Percentiles rank a stretch among this genome's conserved stretches.
These are phyloP conservation scores for Rheum nobile DNA, from an alignment of 148 eudicot species.

Conservation along the genomic window DNA sequence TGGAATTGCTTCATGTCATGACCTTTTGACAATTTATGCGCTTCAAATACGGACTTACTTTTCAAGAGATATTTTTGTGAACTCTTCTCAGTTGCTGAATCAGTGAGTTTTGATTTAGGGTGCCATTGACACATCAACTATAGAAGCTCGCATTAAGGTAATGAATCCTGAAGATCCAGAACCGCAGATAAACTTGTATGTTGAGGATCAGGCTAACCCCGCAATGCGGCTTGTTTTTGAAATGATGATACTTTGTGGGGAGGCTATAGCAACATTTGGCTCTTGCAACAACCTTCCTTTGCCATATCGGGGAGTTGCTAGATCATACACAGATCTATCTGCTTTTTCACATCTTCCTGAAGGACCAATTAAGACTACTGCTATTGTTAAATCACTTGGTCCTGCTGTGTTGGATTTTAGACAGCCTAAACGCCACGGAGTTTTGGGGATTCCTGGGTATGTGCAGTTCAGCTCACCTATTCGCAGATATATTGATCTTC, in stretches of 20 bases:
- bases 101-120: slow-evolving; percentile 33
- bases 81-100: neutral
- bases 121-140: slow-evolving; percentile 69
- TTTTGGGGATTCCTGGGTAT: slow-evolving; percentile 90
- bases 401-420: slow-evolving; percentile 94
- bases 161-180: slow-evolving; percentile 79
- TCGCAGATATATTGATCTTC: slow-evolving; percentile 96
- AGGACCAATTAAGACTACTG: slow-evolving; percentile 81
- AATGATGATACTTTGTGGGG: slow-evolving; percentile 99
- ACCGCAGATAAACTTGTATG: slow-evolving; percentile 76
- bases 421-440: slow-evolving; percentile 82
- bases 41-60: neutral
- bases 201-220: slow-evolving; percentile 82
- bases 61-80: neutral
- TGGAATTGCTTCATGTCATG: neutral
- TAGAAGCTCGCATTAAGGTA: slow-evolving; percentile 86
- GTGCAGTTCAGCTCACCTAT: slow-evolving; percentile 99
- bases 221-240: slow-evolving; percentile 96
- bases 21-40: neutral
- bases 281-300: slow-evolving; percentile 56
- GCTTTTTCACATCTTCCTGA: slow-evolving; percentile 94
- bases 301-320: slow-evolving; percentile 90
- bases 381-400: slow-evolving; percentile 70
- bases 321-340: slow-evolving; percentile 66
- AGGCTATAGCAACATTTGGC: slow-evolving; percentile 81